Percentiles rank a stretch among this genome's conserved stretches.
Conservation (phyloP, 208 protist genomes). For the Acanthamoeba lenticulata region DNA sequence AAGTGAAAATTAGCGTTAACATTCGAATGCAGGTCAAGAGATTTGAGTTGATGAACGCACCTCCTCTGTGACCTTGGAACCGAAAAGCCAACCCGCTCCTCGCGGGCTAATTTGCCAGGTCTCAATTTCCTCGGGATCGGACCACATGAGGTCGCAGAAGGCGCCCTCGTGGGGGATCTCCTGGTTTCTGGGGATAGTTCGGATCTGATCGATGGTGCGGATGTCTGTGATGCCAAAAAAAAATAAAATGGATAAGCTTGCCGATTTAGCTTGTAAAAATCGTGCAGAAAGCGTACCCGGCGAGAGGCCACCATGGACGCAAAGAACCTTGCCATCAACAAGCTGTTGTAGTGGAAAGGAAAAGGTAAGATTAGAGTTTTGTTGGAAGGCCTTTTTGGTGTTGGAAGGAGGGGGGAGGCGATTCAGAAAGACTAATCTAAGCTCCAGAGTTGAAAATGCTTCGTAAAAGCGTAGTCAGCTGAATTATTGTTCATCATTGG, state of each 20-base stretch:
- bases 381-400: no score
- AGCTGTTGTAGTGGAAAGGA: slow-evolving; percentile 78
- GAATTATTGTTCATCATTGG: background rate
- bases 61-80: slow-evolving; percentile 84
- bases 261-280: slow-evolving; percentile 28
- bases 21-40: background rate
- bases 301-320: slow-evolving; percentile 92
- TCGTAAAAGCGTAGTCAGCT: slow-evolving; percentile 34
- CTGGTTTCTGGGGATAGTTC: slow-evolving; percentile 89
- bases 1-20: no score
- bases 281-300: slow-evolving; percentile 68
- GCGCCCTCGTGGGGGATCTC: slow-evolving; percentile 94
- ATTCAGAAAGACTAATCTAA: slow-evolving; percentile 61
- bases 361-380: no score
- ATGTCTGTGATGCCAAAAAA: slow-evolving; percentile 76
- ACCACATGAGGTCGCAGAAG: slow-evolving; percentile 94
- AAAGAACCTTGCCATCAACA: slow-evolving; percentile 89
- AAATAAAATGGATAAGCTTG: background rate
- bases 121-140: slow-evolving; percentile 94
- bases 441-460: background rate
- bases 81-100: slow-evolving; percentile 94
- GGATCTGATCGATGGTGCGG: slow-evolving; percentile 91
- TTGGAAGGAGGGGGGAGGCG: background rate
- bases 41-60: slow-evolving; percentile 1
- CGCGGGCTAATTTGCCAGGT: slow-evolving; percentile 90